Percentiles rank a stretch among this genome's conserved stretches.
These are phyloP conservation scores for Citrus australasica DNA, from an alignment of 345 rosid genomes.

Conservation along the genomic window DNA sequence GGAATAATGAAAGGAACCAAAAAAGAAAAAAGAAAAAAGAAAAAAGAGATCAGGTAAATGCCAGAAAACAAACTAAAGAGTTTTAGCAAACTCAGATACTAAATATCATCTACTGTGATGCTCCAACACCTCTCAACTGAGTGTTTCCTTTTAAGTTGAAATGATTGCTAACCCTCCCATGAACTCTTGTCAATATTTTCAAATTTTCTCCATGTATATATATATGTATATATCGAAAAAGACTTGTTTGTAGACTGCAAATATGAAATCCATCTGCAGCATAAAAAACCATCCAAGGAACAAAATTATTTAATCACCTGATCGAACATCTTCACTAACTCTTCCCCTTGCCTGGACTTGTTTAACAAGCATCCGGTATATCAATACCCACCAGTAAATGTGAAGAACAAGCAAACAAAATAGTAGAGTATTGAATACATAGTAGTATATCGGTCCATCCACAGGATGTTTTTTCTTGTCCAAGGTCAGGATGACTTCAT, in stretches of 20 bases:
- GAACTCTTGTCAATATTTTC: background rate
- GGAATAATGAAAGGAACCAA: background rate
- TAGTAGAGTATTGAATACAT: slow-evolving; percentile 75
- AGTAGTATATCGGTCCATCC: slow-evolving; percentile 75
- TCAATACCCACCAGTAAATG: slow-evolving; percentile 94
- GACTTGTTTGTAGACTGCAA: background rate
- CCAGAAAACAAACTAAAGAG: background rate
- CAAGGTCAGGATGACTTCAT: slow-evolving; percentile 65
- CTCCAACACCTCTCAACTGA: background rate
- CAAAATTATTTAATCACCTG: slow-evolving; percentile 42
- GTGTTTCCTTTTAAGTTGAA: background rate
- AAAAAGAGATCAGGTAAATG: background rate
- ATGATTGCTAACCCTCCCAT: background rate
- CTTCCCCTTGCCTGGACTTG: slow-evolving; percentile 79
- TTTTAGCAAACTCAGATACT: background rate
- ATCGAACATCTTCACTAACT: slow-evolving; percentile 86
- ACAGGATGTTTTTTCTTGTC: slow-evolving; percentile 63
- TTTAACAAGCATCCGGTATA: slow-evolving; percentile 68
- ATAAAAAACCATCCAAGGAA: background rate
- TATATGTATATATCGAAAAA: background rate
- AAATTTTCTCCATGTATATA: no score
- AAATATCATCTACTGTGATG: background rate
- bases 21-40: background rate
- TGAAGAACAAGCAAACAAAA: slow-evolving; percentile 74
- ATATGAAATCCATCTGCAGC: background rate